These are phyloP conservation scores for Geranium rotundifolium DNA, from an alignment of 345 rosid genomes.

Conservation along the genomic window DNA sequence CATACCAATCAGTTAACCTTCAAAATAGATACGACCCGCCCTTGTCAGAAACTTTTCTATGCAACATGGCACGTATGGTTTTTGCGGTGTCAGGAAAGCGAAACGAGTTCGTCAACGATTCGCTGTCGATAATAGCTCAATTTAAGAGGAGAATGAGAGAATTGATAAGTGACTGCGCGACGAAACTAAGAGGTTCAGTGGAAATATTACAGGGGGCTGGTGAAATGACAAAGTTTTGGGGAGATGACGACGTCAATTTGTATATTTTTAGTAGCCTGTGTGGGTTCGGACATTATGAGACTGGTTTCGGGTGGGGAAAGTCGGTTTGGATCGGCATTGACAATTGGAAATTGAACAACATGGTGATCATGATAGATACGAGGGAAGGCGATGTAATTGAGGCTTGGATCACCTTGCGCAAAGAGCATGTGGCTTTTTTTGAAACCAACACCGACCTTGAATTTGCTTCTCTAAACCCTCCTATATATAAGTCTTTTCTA, in stretches of 20 bases:
- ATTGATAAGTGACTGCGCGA: background rate
- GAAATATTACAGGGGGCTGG: background rate
- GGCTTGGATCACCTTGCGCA: conserved; percentile 13
- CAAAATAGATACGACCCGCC: background rate
- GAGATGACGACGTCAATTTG: background rate
- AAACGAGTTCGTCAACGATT: too few species aligned
- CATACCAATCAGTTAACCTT: conserved; percentile 5
- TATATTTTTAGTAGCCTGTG: conserved; percentile 11
- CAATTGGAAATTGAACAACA: background rate
- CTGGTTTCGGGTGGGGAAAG: conserved; percentile 23
- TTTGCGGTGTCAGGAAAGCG: background rate
- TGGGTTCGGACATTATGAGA: conserved; percentile 8
- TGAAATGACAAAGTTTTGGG: background rate
- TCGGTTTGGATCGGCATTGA: conserved; percentile 11
- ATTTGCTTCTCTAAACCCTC: background rate
- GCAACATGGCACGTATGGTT: background rate
- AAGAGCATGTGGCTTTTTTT: conserved; percentile 7
- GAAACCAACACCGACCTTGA: conserved; percentile 3
- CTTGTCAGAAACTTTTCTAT: background rate
- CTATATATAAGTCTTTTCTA: too few species aligned
- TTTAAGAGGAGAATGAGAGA: background rate
- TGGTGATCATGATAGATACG: conserved; percentile 7
- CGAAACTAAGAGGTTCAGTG: too few species aligned
- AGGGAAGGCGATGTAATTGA: conserved; percentile 12
- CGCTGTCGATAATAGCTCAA: too few species aligned